Base-by-base conservation (phyloP, 169 alveolate genomes). In the Toxoplasma gondii region DNA sequence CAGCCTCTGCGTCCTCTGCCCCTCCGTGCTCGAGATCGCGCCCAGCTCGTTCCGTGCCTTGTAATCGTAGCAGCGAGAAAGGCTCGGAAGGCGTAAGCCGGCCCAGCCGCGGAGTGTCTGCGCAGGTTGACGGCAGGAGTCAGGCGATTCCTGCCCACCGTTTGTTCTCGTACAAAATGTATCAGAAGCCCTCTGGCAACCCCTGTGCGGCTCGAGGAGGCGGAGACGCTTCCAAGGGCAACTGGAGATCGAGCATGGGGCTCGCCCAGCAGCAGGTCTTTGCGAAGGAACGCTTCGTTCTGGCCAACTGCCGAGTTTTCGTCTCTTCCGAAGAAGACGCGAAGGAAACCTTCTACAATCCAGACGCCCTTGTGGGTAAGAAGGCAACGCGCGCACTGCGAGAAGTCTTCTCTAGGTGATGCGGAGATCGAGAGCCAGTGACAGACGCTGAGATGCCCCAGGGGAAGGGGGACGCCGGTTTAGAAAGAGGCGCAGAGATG, bases 301-400 rank as follows among this genome's bases (percentile, higher is more conserved):
- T 41, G 24, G 90, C 90, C 24, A 82, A 82, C 90, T 82, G 90
- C 90, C 90, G 90, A 34, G 69, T 82, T 82, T 2, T 82, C 64
- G 54, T 82, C n/a, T 27, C n/a, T 16, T 29, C n/a, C 10, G 67
- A 38, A 4, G 64, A 82, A 36, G 64, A 44, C 34, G 90, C 41
- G 34, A 43, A 29, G n/a, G 69, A 43, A 19, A 27, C 64, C 17
- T 29, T 39, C 2, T 43, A 43, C 34, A 43, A 82, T 44, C 90
- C 90, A 2, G 90, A 82, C 64, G 53, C 44, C 24, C 67, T 36
- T 41, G 41, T 82, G 41, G 67, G 90, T 82, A 82, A 38, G 84
- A 16, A 27, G 1, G 34, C 74, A 31, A 16, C n/a, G 74, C 74
- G 34, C 7, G 29, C 4, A 49, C 58, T 49, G 58, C 58, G 58